Evolutionary conservation across 2,329 filamentous ascomycete species (phyloP).

Genomic region (Xenosphaeropsis pyriputrescens): DNA sequence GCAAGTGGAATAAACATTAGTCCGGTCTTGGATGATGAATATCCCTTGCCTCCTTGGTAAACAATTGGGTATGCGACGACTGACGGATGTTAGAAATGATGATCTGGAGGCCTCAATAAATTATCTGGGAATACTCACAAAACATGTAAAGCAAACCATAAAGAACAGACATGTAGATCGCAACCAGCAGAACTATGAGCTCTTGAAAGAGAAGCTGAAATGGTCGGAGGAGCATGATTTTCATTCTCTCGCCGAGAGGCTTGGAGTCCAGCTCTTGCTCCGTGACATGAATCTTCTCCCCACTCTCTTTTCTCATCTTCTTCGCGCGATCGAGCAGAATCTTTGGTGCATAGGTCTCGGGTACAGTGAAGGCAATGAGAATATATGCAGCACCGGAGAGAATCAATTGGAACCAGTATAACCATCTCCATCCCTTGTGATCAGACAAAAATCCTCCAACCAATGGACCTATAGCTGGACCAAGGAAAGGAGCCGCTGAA

Average conservation of each 20-base stretch:
- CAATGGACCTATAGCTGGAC: constrained; percentile 64
- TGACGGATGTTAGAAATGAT: constrained; percentile 14
- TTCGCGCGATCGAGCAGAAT: constrained; percentile 57
- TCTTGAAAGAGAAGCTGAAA: constrained; percentile 78
- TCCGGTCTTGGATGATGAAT: constrained; percentile 56
- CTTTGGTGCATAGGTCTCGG: constrained; percentile 75
- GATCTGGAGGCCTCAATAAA: too few relatives aligned
- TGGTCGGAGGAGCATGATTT: constrained; percentile 64
- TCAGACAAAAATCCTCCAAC: constrained; percentile 65
- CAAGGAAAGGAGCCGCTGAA: constrained; percentile 68
- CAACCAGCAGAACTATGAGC: constrained; percentile 73
- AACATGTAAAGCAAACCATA: constrained; percentile 46
- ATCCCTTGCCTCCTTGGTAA: constrained; percentile 64
- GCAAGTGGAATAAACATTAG: constrained; percentile 81
- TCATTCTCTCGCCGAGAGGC: constrained; percentile 51
- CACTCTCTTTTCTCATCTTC: constrained; percentile 56
- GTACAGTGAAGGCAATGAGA: constrained; percentile 75
- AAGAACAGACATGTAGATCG: constrained; percentile 73
- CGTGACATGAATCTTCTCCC: constrained; percentile 54
- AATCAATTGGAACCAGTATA: constrained; percentile 81
- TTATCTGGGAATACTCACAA: constrained; percentile 9
- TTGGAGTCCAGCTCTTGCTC: constrained; percentile 67
- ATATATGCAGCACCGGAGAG: constrained; percentile 54
- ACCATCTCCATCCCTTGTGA: constrained; percentile 61
- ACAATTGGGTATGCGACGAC: constrained; percentile 34